Base-by-base conservation (phyloP, 2,329 filamentous ascomycete genomes). In the Elsinoe fawcettii region DNA sequence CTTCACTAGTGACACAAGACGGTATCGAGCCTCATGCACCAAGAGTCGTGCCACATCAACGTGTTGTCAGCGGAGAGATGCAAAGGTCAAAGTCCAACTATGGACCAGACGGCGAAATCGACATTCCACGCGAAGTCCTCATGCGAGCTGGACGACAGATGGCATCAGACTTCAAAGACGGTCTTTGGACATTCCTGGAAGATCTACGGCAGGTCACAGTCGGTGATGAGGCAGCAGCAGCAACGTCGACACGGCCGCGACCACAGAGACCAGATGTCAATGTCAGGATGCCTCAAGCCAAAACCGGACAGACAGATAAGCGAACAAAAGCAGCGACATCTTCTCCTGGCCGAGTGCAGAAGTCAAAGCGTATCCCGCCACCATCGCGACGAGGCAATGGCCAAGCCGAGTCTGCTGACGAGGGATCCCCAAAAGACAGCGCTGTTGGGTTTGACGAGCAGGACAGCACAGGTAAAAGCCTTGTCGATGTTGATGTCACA, bases 141-240 rank as follows among this genome's bases (percentile, higher is more conserved):
- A 69, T 83, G 59, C 75, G 71, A 65, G 81, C 74, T 56, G 75
- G 77, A 59, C 90, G 90, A 68, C 88, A 93, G 70, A 85, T 96
- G 71, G 88, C 91, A 14, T 87, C 88, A 59, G 93, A 96, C 71
- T 84, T 99, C 70, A 89, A 86, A 69, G 83, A 93, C 54, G 92
- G 93, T 1, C 75, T 99, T 51, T 91, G 88, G 83, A 96, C 89
- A 1, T 99, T 99, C 71, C 84, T 96, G 59, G 93, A 97, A 69
- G 93, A 99, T 68, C 83, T 99, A 49, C 82, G 91, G 63, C 93
- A 97, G 72, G 95, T 92, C 12, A 96, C 93, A 0, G 90, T 99
- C 5, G 93, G 93, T 22, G 93, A 99, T 56, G 93, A 99, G 74
- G 88, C 85, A 14, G 30, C 58, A 14, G 30, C 58, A 20, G 57